Conservation (phyloP, 176 grass and related monocot genomes). For the Carex scoparia region DNA sequence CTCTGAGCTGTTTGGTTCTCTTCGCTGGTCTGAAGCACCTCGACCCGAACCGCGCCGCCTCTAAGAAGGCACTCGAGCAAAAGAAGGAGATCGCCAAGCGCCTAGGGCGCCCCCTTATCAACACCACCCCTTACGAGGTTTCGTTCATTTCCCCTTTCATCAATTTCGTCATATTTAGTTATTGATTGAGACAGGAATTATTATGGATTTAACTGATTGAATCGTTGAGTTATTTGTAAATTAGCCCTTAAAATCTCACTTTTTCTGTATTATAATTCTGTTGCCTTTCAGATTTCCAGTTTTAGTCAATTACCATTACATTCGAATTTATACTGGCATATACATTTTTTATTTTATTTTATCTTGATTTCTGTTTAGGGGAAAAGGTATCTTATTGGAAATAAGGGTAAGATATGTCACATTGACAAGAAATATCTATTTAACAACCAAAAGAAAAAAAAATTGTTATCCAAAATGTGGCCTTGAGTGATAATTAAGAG, state of each 20-base stretch:
- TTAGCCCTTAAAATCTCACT: neutral
- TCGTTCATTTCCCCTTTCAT: neutral
- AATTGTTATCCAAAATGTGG: neutral
- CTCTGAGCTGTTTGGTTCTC: constrained; percentile 87
- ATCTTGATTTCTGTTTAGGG: neutral
- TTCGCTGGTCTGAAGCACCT: constrained; percentile 89
- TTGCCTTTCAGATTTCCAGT: neutral
- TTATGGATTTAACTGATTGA: neutral
- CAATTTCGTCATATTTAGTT: neutral
- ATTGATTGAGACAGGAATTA: neutral
- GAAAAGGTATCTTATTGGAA: neutral
- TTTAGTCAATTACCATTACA: neutral
- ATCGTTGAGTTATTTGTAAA: neutral
- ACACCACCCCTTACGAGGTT: constrained; percentile 95
- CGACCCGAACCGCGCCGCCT: constrained; percentile 79
- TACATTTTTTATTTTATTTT: neutral
- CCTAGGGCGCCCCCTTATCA: constrained; percentile 78
- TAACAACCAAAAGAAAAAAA: neutral
- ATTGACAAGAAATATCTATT: neutral
- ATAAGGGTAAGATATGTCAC: neutral
- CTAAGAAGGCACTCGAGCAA: constrained; percentile 82
- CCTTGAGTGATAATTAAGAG: neutral
- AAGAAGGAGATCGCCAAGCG: constrained; percentile 99
- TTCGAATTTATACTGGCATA: neutral
- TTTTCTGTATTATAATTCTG: neutral